Base-by-base conservation (phyloP, 1,284 basidiomycete genomes). In the Austroboletus novae-zelandiae region DNA sequence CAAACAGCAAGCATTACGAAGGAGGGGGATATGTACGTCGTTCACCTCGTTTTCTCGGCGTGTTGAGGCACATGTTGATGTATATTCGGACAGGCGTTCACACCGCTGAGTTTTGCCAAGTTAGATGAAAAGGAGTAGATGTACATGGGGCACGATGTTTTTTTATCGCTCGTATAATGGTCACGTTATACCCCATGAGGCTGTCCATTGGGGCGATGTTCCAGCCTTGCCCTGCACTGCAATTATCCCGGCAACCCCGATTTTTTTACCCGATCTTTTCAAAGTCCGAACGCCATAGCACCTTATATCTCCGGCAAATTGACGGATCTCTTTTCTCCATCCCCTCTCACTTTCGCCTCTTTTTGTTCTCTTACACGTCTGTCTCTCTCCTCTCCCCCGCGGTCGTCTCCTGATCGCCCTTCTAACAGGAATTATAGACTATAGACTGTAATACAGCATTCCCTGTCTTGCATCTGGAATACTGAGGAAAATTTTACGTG, bases 1-100 rank as follows among this genome's bases (percentile, higher is more conserved):
- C 88, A 45, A 95, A 95, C 75, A 94, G 93, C 74, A 98, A 98
- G 79, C 93, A 95, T 69, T 98, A 91, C 72, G 85, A 89, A 72
- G 94, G 92, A 35, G 88, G 82, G 53, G 93, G 94, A 64, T 86
- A 93, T 77, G 86, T 89, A 72, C 67, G 86, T 84, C 44, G 40
- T 35, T 2, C 51, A 56, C 30, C 62, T 59, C 48, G 55, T 61
- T 58, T 61, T 50, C 27, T 35, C 32, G 51, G 54, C 56, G 58
- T 63, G 62, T 27, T 59, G 47, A 32, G 34, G 44, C 59, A 57
- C 57, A 57, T 64, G 65, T 62, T 72, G 61, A 69, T 68, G 31
- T 47, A 50, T 61, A 50, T 49, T 54, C 53, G 51, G 39, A 50
- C 57, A 89, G 86, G 75, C 77, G 53, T 89, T 89, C 68, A 73